Evolutionary conservation across 164 flowering plant genomes (phyloP), one percentile per base, ranked within the genome.

Genomic region (Akebia trifoliata): DNA sequence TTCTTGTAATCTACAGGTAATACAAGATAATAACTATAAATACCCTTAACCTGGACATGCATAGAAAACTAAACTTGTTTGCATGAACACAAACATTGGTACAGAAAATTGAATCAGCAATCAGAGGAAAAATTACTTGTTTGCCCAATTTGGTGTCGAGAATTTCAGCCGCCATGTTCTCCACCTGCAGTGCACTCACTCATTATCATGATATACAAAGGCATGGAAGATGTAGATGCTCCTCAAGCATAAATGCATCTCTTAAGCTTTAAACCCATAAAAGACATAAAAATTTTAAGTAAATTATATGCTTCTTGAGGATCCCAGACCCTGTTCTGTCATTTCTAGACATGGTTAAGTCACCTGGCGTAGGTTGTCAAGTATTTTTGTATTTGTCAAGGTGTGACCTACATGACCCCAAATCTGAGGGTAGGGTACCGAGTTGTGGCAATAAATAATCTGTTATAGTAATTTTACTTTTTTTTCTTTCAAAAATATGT

Each of bases 131-230:
- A 10, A 37, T 75, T 84, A 93, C 99, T 71, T 93, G 99, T 83
- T 93, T 93, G 24, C 99, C 99, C 69, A 93, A 69, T 65, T 84
- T 87, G 21, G 97, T 85, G 79, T 90, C 97, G 2, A 84, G 83
- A 53, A 90, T 83, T 67, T 93, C 99, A 14, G 97, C 96, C 66
- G 87, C 99, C 39, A 93, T 72, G 73, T 93, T 84, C 60, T 90
- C 92, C 54, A 86, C 94, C 99, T 93, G 78, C 71, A 78, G 50
- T 52, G 45, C 39, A 66, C 21, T 17, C 25, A 30, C 38, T 46
- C 15, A 11, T 30, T 12, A 15, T 47, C 32, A 57, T 52, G 39
- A 37, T 4, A 37, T 9, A 56, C 24, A 22, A 17, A 21, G 4
- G 8, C 21, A 46, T 49, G 18, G 20, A 12, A 11, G 12, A 7